A percentile compares a stretch with the other conserved stretches of the same genome.
These are phyloP conservation scores for Neurospora pannonica DNA, from an alignment of 495 filamentous ascomycete genomes.

Conservation along the genomic window DNA sequence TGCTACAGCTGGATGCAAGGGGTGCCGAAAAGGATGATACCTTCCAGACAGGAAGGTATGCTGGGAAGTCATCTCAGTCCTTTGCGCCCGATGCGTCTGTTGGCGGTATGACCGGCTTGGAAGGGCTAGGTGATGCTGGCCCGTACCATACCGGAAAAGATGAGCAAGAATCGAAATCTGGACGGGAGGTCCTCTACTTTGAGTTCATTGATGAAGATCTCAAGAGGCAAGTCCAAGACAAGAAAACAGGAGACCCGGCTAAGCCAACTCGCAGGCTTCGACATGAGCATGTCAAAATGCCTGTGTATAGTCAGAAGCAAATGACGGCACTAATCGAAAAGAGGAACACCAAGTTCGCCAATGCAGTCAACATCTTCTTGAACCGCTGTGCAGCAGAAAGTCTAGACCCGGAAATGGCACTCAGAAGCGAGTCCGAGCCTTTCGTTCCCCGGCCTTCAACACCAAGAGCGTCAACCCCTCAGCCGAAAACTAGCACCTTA, in stretches of 20 bases:
- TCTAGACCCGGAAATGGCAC: slow-evolving; percentile 55
- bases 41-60: slow-evolving; percentile 36
- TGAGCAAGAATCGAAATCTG: slow-evolving; percentile 26
- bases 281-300: slow-evolving; percentile 84
- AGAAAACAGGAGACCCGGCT: slow-evolving; percentile 60
- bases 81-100: slow-evolving; percentile 41
- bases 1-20: slow-evolving; percentile 66
- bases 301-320: slow-evolving; percentile 85
- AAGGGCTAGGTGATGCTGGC: slow-evolving; percentile 18
- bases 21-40: slow-evolving; percentile 49
- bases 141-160: background rate
- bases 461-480: slow-evolving; percentile 15
- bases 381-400: slow-evolving; percentile 57
- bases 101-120: slow-evolving; percentile 38
- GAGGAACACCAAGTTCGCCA: slow-evolving; percentile 73
- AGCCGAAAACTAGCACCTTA: slow-evolving; percentile 28
- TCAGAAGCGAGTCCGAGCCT: slow-evolving; percentile 45
- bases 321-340: slow-evolving; percentile 88
- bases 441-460: slow-evolving; percentile 36
- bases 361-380: slow-evolving; percentile 69
- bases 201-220: slow-evolving; percentile 90
- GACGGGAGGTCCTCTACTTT: slow-evolving; percentile 67
- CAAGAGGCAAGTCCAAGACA: slow-evolving; percentile 63
- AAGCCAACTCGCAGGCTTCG: slow-evolving; percentile 53
- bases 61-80: slow-evolving; percentile 23